Percentiles rank a stretch among this genome's conserved stretches.
Conservation (phyloP, 192 early-diverging fungal species). For the Backusella tarrabulga region DNA sequence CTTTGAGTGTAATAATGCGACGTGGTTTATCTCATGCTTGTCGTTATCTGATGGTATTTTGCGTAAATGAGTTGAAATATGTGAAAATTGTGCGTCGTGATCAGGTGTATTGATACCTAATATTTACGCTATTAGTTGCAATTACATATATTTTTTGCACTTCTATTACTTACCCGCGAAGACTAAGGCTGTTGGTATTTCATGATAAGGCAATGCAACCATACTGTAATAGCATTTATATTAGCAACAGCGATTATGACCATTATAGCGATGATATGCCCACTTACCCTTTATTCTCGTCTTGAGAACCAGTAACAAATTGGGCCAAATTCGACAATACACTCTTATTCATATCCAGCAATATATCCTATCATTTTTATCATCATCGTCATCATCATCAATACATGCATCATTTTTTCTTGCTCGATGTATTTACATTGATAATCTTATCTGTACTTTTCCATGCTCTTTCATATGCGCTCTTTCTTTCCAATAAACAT, state of each 20-base stretch:
- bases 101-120: conserved; percentile 67
- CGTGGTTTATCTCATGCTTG: conserved; percentile 36
- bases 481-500: conserved; percentile 46
- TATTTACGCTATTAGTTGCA: conserved; percentile 11
- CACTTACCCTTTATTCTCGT: conserved; percentile 19
- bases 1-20: conserved; percentile 67
- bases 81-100: conserved; percentile 67
- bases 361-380: conserved; percentile 22
- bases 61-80: conserved; percentile 51
- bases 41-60: background rate
- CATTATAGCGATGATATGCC: background rate
- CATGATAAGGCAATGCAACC: conserved; percentile 56
- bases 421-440: conserved; percentile 32
- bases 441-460: conserved; percentile 41
- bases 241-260: background rate
- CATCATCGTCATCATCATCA: background rate
- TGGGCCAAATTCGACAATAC: conserved; percentile 53
- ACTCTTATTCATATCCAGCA: conserved; percentile 57
- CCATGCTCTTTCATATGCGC: conserved; percentile 56
- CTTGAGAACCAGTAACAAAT: conserved; percentile 62
- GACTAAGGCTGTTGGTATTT: conserved; percentile 70
- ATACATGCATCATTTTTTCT: background rate
- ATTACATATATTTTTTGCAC: background rate
- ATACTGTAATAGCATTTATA: conserved; percentile 13
- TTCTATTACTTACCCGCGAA: conserved; percentile 53